Conservation (phyloP, 306 rosid genomes). For the Myrica gale region DNA sequence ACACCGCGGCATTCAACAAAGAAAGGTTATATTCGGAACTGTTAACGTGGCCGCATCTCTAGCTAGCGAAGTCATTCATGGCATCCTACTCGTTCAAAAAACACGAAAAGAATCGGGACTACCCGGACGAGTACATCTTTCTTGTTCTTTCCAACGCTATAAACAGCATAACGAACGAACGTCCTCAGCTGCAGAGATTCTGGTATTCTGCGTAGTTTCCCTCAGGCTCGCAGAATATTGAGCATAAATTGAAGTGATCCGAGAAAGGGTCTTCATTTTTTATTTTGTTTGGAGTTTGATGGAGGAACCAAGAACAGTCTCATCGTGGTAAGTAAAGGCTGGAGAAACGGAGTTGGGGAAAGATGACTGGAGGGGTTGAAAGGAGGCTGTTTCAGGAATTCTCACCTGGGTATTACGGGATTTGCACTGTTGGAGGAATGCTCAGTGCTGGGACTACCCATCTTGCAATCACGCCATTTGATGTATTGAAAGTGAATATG, state of each 20-base stretch:
- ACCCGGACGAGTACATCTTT: neutral
- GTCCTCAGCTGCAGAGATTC: neutral
- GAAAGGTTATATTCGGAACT: slow-evolving; percentile 11
- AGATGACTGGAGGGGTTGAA: slow-evolving; percentile 30
- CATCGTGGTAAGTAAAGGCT: neutral
- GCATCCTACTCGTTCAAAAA: slow-evolving; percentile 17
- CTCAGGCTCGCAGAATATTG: neutral
- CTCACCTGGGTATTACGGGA: slow-evolving; percentile 56
- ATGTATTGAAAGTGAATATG: slow-evolving; percentile 81
- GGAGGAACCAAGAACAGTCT: neutral
- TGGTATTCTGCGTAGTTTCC: neutral
- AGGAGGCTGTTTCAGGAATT: slow-evolving; percentile 52
- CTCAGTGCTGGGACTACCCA: slow-evolving; percentile 68
- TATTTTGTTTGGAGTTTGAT: neutral
- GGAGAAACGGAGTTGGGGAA: neutral
- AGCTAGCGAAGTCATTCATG: slow-evolving; percentile 23
- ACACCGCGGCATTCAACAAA: no score
- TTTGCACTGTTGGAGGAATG: slow-evolving; percentile 68
- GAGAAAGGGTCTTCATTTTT: neutral
- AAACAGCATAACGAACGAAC: neutral
- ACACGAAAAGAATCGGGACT: slow-evolving; percentile 2
- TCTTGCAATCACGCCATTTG: slow-evolving; percentile 68
- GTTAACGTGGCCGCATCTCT: slow-evolving; percentile 40
- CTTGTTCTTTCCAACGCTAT: neutral
- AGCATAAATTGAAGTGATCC: neutral